Conservation (phyloP, 768 basidiomycete species). For the Piloderma croceum region DNA sequence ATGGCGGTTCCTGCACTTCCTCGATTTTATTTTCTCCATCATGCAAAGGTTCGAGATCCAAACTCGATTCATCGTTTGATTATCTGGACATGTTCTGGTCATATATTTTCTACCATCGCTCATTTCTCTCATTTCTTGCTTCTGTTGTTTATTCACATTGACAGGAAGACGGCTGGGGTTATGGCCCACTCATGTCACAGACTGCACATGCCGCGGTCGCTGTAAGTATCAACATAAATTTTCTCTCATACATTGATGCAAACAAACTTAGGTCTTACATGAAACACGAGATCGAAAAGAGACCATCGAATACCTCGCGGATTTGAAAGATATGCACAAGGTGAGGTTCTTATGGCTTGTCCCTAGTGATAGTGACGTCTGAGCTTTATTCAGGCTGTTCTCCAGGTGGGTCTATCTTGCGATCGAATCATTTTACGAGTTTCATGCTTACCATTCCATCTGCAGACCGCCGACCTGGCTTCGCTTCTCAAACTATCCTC, state of each 20-base stretch:
- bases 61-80: too few relatives aligned
- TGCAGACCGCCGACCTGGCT: conserved; percentile 32
- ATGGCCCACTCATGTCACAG: conserved; percentile 41
- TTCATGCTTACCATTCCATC: not conserved
- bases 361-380: not conserved
- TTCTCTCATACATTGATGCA: not conserved
- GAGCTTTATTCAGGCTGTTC: conserved; percentile 26
- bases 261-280: conserved; percentile 31
- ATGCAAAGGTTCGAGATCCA: too few relatives aligned
- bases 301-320: conserved; percentile 33
- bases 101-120: too few relatives aligned
- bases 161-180: conserved; percentile 38
- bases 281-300: conserved; percentile 32
- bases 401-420: conserved; percentile 28
- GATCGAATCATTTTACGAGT: not conserved
- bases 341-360: conserved; percentile 15
- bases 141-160: not conserved
- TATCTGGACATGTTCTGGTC: too few relatives aligned
- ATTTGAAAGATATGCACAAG: conserved; percentile 38
- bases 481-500: conserved; percentile 17
- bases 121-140: not conserved
- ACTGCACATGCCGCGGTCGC: conserved; percentile 39
- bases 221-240: conserved; percentile 23
- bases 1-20: too few relatives aligned
- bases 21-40: too few relatives aligned